A percentile compares a stretch with the other conserved stretches of the same genome.
Evolutionary conservation across 2,329 filamentous ascomycete species (phyloP).

Genomic region (Sphaerostilbella broomeana): DNA sequence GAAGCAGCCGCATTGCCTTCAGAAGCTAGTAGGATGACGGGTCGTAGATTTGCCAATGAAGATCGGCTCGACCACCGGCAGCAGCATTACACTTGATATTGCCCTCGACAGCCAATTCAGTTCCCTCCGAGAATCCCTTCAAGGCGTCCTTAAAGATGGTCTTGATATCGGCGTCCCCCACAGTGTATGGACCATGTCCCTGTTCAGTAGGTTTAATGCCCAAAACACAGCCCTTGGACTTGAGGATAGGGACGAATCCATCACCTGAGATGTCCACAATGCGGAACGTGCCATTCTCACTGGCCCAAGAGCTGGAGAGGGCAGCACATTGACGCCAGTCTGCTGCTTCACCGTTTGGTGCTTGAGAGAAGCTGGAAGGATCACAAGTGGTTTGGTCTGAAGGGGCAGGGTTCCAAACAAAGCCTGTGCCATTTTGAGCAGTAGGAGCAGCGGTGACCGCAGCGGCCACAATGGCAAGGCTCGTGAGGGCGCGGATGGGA

Average conservation of each 20-base stretch:
- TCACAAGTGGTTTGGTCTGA: slow-evolving; percentile 23
- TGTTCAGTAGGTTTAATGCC: slow-evolving; percentile 19
- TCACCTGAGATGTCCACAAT: slow-evolving; percentile 16
- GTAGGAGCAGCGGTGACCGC: slow-evolving; percentile 8
- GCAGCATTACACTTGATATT: slow-evolving; percentile 17
- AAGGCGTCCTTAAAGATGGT: slow-evolving; percentile 18
- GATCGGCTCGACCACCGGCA: slow-evolving; percentile 13
- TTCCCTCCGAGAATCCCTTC: slow-evolving; percentile 16
- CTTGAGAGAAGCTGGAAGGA: slow-evolving; percentile 19
- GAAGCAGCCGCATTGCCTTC: no score
- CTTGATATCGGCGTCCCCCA: slow-evolving; percentile 22
- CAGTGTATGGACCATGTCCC: slow-evolving; percentile 15
- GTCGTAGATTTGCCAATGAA: slow-evolving; percentile 20
- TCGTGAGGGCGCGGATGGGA: neutral
- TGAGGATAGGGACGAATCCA: slow-evolving; percentile 20
- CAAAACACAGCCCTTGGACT: slow-evolving; percentile 21
- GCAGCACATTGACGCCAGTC: slow-evolving; percentile 27
- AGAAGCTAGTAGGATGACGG: no score
- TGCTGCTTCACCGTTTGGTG: slow-evolving; percentile 19
- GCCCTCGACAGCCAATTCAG: slow-evolving; percentile 17
- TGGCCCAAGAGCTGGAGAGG: slow-evolving; percentile 24
- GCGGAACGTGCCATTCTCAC: slow-evolving; percentile 26
- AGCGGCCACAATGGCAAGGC: slow-evolving; percentile 1
- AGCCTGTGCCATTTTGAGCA: slow-evolving; percentile 15
- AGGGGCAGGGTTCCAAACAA: slow-evolving; percentile 22